A percentile compares a stretch with the other conserved stretches of the same genome.
Conservation (phyloP, 768 basidiomycete species). For the Leccinum uliginosum region DNA sequence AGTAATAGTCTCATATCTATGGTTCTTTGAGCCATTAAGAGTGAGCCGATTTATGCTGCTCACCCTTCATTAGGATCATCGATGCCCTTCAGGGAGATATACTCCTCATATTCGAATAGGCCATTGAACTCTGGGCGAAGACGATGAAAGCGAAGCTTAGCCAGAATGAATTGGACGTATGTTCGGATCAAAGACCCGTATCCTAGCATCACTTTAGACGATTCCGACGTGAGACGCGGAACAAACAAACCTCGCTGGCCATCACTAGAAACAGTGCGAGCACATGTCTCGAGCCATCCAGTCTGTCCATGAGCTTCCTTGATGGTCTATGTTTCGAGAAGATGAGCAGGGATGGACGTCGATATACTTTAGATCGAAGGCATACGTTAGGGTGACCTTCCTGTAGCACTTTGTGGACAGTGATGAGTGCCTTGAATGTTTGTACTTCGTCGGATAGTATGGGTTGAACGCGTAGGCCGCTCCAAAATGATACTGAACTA, state of each 20-base stretch:
- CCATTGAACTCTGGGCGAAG: constrained; percentile 97
- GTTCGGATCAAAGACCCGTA: constrained; percentile 95
- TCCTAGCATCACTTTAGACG: constrained; percentile 44
- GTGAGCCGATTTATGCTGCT: constrained; percentile 22
- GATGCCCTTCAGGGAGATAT: constrained; percentile 95
- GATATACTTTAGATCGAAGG: constrained; percentile 6
- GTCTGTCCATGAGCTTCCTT: constrained; percentile 95
- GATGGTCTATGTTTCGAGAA: constrained; percentile 59
- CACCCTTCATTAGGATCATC: constrained; percentile 98
- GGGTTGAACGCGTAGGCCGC: constrained; percentile 92
- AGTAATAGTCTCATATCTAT: constrained; percentile 93
- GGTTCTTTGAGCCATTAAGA: constrained; percentile 26
- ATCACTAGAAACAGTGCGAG: constrained; percentile 79
- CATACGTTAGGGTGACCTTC: constrained; percentile 92
- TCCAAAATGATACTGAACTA: constrained; percentile 97
- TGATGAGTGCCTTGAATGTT: constrained; percentile 97
- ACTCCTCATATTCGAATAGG: constrained; percentile 98
- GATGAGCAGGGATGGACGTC: constrained; percentile 8
- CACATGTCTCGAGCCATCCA: constrained; percentile 97
- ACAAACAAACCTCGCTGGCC: constrained; percentile 61
- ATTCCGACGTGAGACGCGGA: background rate
- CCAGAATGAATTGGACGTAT: constrained; percentile 92
- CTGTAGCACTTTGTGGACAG: constrained; percentile 95
- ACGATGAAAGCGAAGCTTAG: constrained; percentile 94
- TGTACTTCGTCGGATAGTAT: constrained; percentile 96